Evolutionary conservation across 1,139 yeast species (phyloP).

Genomic region (Debaryomyces coudertii): DNA sequence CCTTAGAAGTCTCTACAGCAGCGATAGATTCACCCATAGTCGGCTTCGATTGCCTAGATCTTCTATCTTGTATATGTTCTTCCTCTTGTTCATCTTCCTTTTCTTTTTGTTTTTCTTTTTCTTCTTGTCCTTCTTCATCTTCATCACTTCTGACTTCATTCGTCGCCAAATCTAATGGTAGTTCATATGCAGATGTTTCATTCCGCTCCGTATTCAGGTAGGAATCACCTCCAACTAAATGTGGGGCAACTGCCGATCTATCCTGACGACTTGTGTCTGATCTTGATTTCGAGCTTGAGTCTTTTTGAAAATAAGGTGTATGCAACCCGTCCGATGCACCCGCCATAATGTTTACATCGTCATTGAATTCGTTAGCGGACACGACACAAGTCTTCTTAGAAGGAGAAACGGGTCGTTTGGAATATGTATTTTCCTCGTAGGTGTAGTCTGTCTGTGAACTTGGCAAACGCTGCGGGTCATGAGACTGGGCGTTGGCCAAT

Average conservation of each 20-base stretch:
- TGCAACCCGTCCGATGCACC: constrained; percentile 29
- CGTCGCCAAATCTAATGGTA: constrained; percentile 43
- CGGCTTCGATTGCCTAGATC: constrained; percentile 49
- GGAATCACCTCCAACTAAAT: constrained; percentile 68
- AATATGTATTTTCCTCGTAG: constrained; percentile 5
- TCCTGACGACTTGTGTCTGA: constrained; percentile 25
- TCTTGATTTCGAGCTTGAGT: constrained; percentile 31
- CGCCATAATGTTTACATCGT: neutral
- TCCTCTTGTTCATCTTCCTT: constrained; percentile 20
- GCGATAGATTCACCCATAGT: constrained; percentile 55
- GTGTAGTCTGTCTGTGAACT: constrained; percentile 10
- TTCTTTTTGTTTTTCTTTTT: constrained; percentile 18
- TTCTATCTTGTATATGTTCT: constrained; percentile 36
- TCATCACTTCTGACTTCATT: constrained; percentile 12
- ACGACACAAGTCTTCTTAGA: neutral
- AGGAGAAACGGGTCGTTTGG: constrained; percentile 6
- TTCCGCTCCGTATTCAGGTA: constrained; percentile 52
- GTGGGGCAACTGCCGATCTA: constrained; percentile 45
- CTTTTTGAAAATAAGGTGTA: constrained; percentile 50
- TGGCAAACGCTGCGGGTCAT: constrained; percentile 46
- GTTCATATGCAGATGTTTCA: constrained; percentile 47
- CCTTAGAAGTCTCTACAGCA: constrained; percentile 39
- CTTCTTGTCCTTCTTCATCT: constrained; percentile 6
- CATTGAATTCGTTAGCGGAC: neutral
- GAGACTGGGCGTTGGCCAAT: constrained; percentile 37